phyloP scores from a whole-genome alignment of 2,329 filamentous ascomycete species.

The Chaetomium strumarium region DNA sequence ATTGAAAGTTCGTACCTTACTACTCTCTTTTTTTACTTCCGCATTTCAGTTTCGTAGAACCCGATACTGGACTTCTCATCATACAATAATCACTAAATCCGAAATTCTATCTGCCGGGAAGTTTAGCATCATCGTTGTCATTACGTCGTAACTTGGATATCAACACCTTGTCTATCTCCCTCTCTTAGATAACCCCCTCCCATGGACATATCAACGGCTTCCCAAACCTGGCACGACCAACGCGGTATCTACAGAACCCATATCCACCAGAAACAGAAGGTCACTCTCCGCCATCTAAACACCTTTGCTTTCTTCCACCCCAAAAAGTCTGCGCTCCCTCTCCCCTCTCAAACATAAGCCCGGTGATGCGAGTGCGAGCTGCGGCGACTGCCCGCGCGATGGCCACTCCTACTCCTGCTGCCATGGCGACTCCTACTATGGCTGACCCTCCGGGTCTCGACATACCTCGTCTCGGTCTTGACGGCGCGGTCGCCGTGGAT shows the following conservation, averaged over 20 bases:
- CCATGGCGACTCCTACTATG: background rate
- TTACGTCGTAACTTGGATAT: conserved; percentile 10
- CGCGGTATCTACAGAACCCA: background rate
- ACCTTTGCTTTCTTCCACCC: background rate
- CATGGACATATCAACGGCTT: background rate
- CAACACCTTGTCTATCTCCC: background rate
- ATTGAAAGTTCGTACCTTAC: no score
- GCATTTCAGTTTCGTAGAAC: no score
- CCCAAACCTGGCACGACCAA: background rate
- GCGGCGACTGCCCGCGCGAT: conserved; percentile 31
- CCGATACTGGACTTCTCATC: no score
- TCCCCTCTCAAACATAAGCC: conserved; percentile 40
- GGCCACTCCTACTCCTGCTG: conserved; percentile 31
- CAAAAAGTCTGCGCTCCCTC: background rate
- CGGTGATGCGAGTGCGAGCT: conserved; percentile 46
- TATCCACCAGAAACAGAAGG: background rate
- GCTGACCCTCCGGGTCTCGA: conserved; percentile 32
- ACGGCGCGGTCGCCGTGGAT: conserved; percentile 44
- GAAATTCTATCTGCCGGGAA: no score
- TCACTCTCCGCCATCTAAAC: background rate
- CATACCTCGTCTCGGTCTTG: conserved; percentile 42
- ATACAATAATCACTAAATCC: no score
- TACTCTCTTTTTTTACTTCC: no score
- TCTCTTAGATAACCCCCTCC: background rate
- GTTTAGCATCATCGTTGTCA: background rate